Conservation (phyloP, 106 monocot species). For the Acorus calamus region DNA sequence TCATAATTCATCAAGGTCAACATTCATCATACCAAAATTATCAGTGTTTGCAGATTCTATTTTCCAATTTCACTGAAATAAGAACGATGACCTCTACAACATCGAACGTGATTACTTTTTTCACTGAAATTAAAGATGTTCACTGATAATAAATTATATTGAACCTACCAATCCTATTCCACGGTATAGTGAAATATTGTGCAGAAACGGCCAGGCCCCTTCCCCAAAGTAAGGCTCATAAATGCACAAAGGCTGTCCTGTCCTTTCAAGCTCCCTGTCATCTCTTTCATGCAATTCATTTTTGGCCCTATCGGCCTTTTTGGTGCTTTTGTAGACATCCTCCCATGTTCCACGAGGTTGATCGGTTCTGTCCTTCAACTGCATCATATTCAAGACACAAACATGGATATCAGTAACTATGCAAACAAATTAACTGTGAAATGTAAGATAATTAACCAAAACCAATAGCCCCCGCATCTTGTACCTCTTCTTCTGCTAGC, state of each 20-base stretch:
- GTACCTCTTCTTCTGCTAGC: constrained; percentile 89
- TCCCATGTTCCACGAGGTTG: constrained; percentile 91
- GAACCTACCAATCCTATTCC: constrained; percentile 85
- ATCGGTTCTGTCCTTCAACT: constrained; percentile 81
- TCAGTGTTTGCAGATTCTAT: too few species aligned
- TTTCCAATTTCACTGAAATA: too few species aligned
- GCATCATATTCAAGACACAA: constrained; percentile 25
- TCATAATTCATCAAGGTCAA: too few species aligned
- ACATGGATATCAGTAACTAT: constrained; percentile 2
- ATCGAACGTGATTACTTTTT: too few species aligned
- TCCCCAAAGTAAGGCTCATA: constrained; percentile 98
- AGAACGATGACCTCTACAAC: too few species aligned
- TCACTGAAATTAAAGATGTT: background rate
- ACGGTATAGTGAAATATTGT: constrained; percentile 81
- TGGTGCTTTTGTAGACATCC: constrained; percentile 84
- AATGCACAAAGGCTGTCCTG: constrained; percentile 90
- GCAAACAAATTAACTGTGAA: too few species aligned
- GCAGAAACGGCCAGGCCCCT: constrained; percentile 92
- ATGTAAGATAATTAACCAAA: too few species aligned
- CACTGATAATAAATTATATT: background rate
- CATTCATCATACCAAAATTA: too few species aligned
- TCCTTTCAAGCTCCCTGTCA: constrained; percentile 91
- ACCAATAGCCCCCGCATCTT: background rate
- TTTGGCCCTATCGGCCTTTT: constrained; percentile 69
- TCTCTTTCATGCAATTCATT: constrained; percentile 87